Evolutionary conservation across 306 rosid species (phyloP).

Genomic region (Cucumis hystrix): DNA sequence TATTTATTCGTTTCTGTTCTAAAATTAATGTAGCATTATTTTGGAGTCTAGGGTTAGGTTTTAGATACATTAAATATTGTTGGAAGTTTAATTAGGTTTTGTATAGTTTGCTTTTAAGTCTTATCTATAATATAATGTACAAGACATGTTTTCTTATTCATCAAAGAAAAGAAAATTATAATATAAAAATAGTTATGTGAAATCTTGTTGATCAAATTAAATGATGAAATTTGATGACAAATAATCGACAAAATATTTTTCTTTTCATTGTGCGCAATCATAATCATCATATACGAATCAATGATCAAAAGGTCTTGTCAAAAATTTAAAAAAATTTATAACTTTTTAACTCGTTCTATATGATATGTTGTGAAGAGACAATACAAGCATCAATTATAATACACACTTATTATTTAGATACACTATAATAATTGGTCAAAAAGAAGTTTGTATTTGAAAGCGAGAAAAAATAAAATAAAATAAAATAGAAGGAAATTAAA

Average conservation of each 20-base stretch:
- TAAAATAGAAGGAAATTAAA: too few relatives aligned
- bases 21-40: neutral
- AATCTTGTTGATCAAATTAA: neutral
- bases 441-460: neutral
- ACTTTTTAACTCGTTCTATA: neutral
- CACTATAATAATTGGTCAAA: neutral
- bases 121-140: neutral
- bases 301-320: neutral
- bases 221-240: neutral
- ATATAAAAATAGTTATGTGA: neutral
- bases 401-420: neutral
- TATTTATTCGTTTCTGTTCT: neutral
- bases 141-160: neutral
- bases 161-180: neutral
- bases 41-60: neutral
- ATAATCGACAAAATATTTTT: neutral
- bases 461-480: too few relatives aligned
- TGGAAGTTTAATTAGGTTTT: neutral
- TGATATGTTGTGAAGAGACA: neutral
- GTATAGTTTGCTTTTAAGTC: neutral
- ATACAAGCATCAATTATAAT: neutral
- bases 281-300: neutral
- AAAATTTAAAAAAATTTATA: neutral
- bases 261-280: neutral
- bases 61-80: neutral